Base-by-base conservation (phyloP, 2,329 filamentous ascomycete species). In the Exophiala sideris region DNA sequence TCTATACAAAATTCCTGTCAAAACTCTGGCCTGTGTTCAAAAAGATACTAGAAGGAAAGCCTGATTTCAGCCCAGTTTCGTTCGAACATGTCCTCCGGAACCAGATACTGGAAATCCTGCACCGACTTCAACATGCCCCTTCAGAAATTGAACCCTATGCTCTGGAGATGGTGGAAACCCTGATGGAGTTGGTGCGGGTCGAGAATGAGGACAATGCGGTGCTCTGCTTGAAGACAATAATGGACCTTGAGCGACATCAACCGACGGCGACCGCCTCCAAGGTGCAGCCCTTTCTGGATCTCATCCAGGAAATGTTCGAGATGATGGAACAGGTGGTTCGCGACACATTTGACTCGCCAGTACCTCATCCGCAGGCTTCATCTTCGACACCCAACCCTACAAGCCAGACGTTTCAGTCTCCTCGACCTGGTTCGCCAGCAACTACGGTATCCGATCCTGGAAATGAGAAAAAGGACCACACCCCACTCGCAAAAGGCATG, bases 201-300 rank as follows among this genome's bases (percentile, higher is more conserved):
- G 94, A 99, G 72, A 99, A 99, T 65, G 94, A 99, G 73, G 94
- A 99, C 60, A 99, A 99, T 78, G 94, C 92, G 2, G 90, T 95
- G n/a, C 76, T 99, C 59, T 96, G 92, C 69, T 90, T 99, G 74
- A 99, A 99, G 78, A 95, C 92, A 11, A 90, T 95, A 48, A 96
- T 96, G 77, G 94, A 99, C 68, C 86, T 97, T 61, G 90, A 95
- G 80, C 86, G 94, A 45, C 90, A 96, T 68, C 92, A 97, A 71
- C 83, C 86, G 53, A 95, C 92, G 73, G 85, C 86, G 21, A 84
- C 96, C 6, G 74, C 76, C n/a, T 80, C 82, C 54, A 91, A 89
- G 68, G 91, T 96, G 3, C 92, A 97, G 70, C 81, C 85, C 2
- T 99, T 99, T 70, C 76, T 99, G 55, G 85, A 87, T 51, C 79